Evolutionary conservation across 768 basidiomycete species (phyloP).

Genomic region (Trametes punicea): DNA sequence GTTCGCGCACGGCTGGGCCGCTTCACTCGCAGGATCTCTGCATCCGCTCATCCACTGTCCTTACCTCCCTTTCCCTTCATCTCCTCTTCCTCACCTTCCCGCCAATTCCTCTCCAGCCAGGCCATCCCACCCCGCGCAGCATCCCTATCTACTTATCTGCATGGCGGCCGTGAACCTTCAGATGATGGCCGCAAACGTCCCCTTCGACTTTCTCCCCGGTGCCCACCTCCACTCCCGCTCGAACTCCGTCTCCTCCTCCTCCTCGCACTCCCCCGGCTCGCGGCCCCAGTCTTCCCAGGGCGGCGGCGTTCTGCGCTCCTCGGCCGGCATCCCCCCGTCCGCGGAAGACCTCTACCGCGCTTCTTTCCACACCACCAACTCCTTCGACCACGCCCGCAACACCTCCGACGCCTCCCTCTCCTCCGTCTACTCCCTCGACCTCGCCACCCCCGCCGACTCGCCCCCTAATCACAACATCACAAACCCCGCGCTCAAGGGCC

Average conservation of each 20-base stretch:
- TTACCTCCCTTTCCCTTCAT: constrained; percentile 26
- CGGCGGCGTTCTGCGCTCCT: constrained; percentile 46
- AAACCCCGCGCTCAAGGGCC: constrained; percentile 75
- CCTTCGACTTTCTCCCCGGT: constrained; percentile 68
- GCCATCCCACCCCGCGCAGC: neutral
- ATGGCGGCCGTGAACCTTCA: constrained; percentile 79
- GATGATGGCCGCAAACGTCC: constrained; percentile 61
- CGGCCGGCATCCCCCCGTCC: constrained; percentile 46
- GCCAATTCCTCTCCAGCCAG: neutral
- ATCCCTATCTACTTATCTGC: constrained; percentile 26
- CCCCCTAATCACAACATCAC: constrained; percentile 74
- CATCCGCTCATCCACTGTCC: constrained; percentile 37
- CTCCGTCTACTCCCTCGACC: constrained; percentile 43
- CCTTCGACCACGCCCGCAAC: constrained; percentile 45
- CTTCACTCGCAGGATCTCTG: constrained; percentile 23
- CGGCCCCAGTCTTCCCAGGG: constrained; percentile 80
- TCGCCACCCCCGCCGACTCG: constrained; percentile 51
- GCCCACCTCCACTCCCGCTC: constrained; percentile 71
- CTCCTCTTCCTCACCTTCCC: constrained; percentile 1
- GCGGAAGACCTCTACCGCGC: constrained; percentile 71
- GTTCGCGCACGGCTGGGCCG: constrained; percentile 56
- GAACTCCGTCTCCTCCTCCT: constrained; percentile 72
- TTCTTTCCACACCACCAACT: constrained; percentile 52
- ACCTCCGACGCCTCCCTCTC: constrained; percentile 40
- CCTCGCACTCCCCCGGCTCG: constrained; percentile 68